Evolutionary conservation across 2,329 filamentous ascomycete genomes (phyloP), one percentile per base, ranked within the genome.

Genomic region (Fusarium subtropicale): DNA sequence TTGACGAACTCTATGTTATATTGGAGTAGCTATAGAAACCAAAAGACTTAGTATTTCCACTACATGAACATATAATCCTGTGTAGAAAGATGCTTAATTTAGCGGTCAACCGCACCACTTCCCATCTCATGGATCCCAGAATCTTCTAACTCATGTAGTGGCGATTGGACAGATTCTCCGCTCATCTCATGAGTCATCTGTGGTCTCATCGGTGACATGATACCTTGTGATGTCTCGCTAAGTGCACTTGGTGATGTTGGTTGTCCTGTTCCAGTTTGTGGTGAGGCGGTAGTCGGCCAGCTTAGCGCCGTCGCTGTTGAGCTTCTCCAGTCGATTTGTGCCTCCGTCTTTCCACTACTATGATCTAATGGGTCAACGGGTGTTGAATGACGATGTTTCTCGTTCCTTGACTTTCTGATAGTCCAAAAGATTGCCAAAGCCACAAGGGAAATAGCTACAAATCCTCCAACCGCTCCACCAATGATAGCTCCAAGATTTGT

Each of bases 11-110:
- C 5, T 5, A 28, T 12, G 12, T 30, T 30, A 4, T 2, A 30
- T 30, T 30, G 3, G 1, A 30, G 3, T 5, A 12, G 10, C 11
- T 30, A 30, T 12, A 2, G 3, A 30, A 12, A 2, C 1, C 5
- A 2, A 6, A 12, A 30, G 1, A 12, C 28, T 5, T 1, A 30
- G 2, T 12, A 2, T 30, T 30, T 30, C 1, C 1, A 30, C 0
- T 30, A 30, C 1, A 30, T 2, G 28, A 2, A 10, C 28, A 30
- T 30, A 1, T 30, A 12, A 30, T 1, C 28, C 11, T 11, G 28
- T 5, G 12, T 1, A 30, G 10, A 30, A 30, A 30, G 28, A 30
- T 0, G 1, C 28, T 5, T 1, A 5, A n/a, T 7, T 38, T 10
- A 38, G n/a, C 10, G 34, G 6, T 11, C 5, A 38, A 10, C 3